Base-by-base conservation (phyloP, 2,329 filamentous ascomycete genomes). In the Coniosporium tulheliwenetii region DNA sequence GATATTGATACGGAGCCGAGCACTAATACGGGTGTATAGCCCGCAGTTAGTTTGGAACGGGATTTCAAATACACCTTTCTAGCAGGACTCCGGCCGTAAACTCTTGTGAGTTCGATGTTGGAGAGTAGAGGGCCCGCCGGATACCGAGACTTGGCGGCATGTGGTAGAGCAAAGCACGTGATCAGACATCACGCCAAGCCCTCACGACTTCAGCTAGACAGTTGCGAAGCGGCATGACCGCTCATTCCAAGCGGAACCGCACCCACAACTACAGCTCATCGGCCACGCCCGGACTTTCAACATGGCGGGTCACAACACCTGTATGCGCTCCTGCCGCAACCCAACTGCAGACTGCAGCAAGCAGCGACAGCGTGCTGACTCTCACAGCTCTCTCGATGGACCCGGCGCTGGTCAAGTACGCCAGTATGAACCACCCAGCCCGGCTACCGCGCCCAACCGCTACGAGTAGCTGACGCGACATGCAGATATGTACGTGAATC, bases 401-500 rank as follows among this genome's bases (percentile, higher is more conserved):
- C 59, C 72, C 73, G 50, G 71, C 71, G 49, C 55, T 73, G 58
- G 62, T 67, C 57, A 66, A 67, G 67, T 74, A 69, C 63, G 61
- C 59, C 57, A 62, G 61, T 70, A 64, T 52, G 59, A 57, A 47
- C 47, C 61, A 59, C 62, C 45, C 53, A 60, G 51, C 50, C 58
- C 49, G 55, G 60, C 53, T 60, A 26, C 7, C 19, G 3, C 64
- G 51, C 60, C 64, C n/a, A 36, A 35, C 31, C 30, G 36, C 31
- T 8, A 14, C 34, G 31, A 35, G 8, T 38, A 30, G 36, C 15
- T 8, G 30, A 29, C 19, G 7, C 19, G 19, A 26, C 19, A 26
- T 7, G 52, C 54, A 94, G 87, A 81, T 60, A 83, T 95, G 77
- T 76, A 73, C 55, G 69, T 74, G 55, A 85, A 84, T 69, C 81